Conservation (phyloP, 2,329 filamentous ascomycete genomes). For the Fusarium nisikadoi region DNA sequence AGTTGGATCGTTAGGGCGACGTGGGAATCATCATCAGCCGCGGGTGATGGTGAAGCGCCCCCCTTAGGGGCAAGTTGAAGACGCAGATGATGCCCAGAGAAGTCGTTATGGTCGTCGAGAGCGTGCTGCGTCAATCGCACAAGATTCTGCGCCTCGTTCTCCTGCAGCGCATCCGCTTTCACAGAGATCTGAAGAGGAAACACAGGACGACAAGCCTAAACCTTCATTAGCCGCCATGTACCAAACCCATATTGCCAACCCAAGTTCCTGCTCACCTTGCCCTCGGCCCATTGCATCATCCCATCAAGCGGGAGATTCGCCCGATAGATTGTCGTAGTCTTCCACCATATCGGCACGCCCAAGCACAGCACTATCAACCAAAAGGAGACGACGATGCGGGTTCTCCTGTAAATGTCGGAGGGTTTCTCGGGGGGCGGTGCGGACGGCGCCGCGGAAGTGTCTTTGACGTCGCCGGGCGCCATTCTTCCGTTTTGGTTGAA, state of each 20-base stretch:
- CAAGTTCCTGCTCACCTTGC: conserved; percentile 69
- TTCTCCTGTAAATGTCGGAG: conserved; percentile 75
- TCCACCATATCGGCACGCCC: conserved; percentile 95
- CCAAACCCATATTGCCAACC: too few relatives aligned
- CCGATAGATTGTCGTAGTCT: conserved; percentile 91
- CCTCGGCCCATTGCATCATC: conserved; percentile 93
- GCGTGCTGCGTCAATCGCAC: conserved; percentile 85
- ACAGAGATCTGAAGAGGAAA: conserved; percentile 88
- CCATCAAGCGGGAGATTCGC: conserved; percentile 82
- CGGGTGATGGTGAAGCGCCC: conserved; percentile 19
- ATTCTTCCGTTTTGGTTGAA: conserved; percentile 30
- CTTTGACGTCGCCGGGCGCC: conserved; percentile 39
- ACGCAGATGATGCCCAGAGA: conserved; percentile 84
- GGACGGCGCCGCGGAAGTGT: conserved; percentile 30
- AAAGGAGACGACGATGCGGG: conserved; percentile 84
- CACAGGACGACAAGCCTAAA: conserved; percentile 83
- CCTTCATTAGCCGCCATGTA: neutral
- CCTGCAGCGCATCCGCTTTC: conserved; percentile 72
- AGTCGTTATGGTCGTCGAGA: conserved; percentile 87
- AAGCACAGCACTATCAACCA: conserved; percentile 87
- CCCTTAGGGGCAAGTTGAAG: conserved; percentile 50
- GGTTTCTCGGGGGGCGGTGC: conserved; percentile 79
- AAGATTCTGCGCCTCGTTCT: conserved; percentile 76
- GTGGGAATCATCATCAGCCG: conserved; percentile 55
- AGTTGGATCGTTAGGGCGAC: conserved; percentile 78